Percentiles rank a stretch among this genome's conserved stretches.
Evolutionary conservation across 257 asterid species (phyloP).

Genomic region (Nicotiana tabacum): DNA sequence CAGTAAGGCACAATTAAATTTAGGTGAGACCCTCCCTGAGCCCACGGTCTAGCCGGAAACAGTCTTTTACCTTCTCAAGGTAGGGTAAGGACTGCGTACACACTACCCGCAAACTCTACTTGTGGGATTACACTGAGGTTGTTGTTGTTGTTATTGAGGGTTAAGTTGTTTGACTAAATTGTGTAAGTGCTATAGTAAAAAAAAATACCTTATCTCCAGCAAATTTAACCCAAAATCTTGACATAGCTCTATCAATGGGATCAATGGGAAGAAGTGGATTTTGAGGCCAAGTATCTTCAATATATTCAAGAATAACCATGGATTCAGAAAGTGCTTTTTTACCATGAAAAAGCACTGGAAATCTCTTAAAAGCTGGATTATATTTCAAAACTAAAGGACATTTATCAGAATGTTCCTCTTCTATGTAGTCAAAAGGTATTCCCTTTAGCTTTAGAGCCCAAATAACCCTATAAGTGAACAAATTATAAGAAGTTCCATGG

Average conservation of each 20-base stretch:
- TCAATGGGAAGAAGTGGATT: constrained; percentile 14
- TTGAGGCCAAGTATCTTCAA: constrained; percentile 22
- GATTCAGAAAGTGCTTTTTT: constrained; percentile 14
- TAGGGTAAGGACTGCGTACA: no score
- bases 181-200: neutral
- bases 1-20: no score
- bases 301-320: constrained; percentile 14
- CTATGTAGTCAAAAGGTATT: constrained; percentile 2
- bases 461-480: constrained; percentile 5
- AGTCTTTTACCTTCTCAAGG: fast-evolving
- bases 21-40: no score
- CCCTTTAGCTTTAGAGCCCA: constrained; percentile 17
- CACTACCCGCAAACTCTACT: no score
- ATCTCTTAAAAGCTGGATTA: constrained; percentile 17
- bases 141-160: no score
- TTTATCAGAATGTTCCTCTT: constrained; percentile 17
- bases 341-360: constrained; percentile 20
- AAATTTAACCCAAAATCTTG: constrained; percentile 17
- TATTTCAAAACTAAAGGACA: constrained; percentile 3
- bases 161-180: no score
- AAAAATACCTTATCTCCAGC: constrained; percentile 7
- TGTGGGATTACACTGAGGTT: no score
- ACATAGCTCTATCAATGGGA: constrained; percentile 7
- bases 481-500: constrained; percentile 9
- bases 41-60: no score